A percentile compares a stretch with the other conserved stretches of the same genome.
Evolutionary conservation across 2,329 filamentous ascomycete genomes (phyloP).

Genomic region (Trichoderma asperellum): DNA sequence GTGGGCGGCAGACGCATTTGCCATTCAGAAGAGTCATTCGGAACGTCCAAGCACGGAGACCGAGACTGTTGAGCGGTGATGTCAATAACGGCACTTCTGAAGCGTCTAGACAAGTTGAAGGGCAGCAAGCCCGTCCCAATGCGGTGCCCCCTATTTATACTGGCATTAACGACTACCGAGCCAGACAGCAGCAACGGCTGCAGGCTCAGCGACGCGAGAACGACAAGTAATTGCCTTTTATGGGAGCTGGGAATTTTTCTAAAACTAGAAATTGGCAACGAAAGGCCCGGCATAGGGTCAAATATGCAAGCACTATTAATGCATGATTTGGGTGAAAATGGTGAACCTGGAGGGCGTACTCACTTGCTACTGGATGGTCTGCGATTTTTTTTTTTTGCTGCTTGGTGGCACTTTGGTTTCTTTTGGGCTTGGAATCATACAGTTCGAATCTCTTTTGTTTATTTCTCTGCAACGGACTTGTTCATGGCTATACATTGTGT

Average conservation of each 20-base stretch:
- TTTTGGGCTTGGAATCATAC: neutral
- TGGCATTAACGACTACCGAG: slow-evolving; percentile 38
- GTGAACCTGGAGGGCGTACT: neutral
- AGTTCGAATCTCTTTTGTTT: neutral
- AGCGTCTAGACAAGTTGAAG: neutral
- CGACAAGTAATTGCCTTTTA: neutral
- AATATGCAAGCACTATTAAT: neutral
- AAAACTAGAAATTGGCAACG: neutral
- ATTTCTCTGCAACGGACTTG: neutral
- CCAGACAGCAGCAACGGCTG: slow-evolving; percentile 24
- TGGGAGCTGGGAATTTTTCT: neutral
- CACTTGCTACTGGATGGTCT: neutral
- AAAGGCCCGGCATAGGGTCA: neutral
- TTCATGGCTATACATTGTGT: neutral
- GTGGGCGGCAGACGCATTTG: neutral
- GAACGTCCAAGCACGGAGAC: neutral
- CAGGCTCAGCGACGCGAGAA: neutral
- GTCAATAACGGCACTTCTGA: neutral
- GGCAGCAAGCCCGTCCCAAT: neutral
- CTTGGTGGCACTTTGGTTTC: neutral
- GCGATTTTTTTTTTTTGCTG: neutral
- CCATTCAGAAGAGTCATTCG: neutral
- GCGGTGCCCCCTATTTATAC: slow-evolving; percentile 29
- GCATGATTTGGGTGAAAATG: neutral
- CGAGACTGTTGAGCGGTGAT: neutral